Evolutionary conservation across 2,329 filamentous ascomycete species (phyloP), one percentile per base, ranked within the genome.

Genomic region (Fusarium compactum): DNA sequence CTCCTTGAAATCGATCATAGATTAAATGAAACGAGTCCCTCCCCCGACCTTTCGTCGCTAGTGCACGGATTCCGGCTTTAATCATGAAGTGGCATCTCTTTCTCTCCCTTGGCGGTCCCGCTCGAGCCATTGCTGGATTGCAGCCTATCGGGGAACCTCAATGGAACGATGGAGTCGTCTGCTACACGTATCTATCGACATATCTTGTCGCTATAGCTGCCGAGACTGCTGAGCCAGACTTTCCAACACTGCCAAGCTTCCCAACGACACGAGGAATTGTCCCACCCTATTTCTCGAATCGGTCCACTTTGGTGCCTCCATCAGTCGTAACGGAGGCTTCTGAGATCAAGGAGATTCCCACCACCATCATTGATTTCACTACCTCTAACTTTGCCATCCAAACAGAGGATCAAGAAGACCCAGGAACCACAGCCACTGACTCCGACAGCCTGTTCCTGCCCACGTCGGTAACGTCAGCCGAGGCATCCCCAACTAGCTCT

Each of bases 331-430:
- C 32, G 3, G 32, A 38, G 32, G 32, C 9, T 6, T 38, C 32
- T 38, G 32, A 18, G 16, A 18, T 38, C 16, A 18, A 18, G 10
- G 32, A 18, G 9, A 18, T 10, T 3, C 16, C 32, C 32, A 5
- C 16, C 2, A 38, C 32, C 6, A 0, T 18, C 16, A 38, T 38
- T 11, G 16, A 38, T 11, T 0, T 38, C 16, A 38, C 16, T 18
- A 38, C 32, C 16, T 38, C 32, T 18, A 9, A 18, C 5, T 10
- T 38, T 4, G 16, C 16, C 16, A 18, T 38, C 5, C 5, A 8
- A 0, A 38, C 32, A 1, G 32, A 18, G 0, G 32, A 18, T 0
- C 0, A 18, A 18, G 32, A 34, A 38, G 16, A 38, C 0, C 1
- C 32, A 4, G 32, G 0, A 18, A 0, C 3, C 16, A 38, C 32